Evolutionary conservation across 2,329 filamentous ascomycete species (phyloP).

Genomic region (Lasiodiplodia citricola): DNA sequence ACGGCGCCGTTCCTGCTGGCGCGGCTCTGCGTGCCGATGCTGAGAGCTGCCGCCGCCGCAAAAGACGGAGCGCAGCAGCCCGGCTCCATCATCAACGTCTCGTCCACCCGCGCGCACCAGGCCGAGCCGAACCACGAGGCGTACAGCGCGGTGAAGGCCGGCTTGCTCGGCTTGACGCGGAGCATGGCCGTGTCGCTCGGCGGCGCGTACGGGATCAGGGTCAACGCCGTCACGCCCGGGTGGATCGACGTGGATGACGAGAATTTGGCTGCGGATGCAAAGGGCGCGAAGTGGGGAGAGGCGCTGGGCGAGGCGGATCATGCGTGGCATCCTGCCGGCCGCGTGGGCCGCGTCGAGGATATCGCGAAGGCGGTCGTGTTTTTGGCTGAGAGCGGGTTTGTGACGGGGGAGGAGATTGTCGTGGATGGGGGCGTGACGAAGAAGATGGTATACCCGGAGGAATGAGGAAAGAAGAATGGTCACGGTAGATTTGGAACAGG

Average conservation of each 20-base stretch:
- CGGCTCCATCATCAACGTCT: conserved; percentile 53
- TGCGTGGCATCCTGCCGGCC: conserved; percentile 56
- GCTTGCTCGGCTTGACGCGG: conserved; percentile 56
- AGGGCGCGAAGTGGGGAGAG: conserved; percentile 52
- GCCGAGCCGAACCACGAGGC: conserved; percentile 57
- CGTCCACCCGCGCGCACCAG: conserved; percentile 57
- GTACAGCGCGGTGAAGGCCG: conserved; percentile 58
- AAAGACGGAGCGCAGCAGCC: conserved; percentile 25
- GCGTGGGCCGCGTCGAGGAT: conserved; percentile 58
- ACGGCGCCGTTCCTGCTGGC: conserved; percentile 42
- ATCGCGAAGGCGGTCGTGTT: conserved; percentile 49
- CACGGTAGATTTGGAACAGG: not conserved
- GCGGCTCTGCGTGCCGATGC: conserved; percentile 39
- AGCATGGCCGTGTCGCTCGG: conserved; percentile 55
- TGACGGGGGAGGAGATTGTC: conserved; percentile 53
- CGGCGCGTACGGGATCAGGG: conserved; percentile 50
- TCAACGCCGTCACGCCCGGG: conserved; percentile 57
- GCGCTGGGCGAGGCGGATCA: conserved; percentile 53
- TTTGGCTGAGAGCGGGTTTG: conserved; percentile 46
- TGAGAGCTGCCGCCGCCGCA: conserved; percentile 29
- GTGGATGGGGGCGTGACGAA: conserved; percentile 54
- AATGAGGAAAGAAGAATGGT: not conserved
- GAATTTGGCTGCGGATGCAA: conserved; percentile 48
- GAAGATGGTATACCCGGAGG: conserved; percentile 53
- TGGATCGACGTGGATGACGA: conserved; percentile 59